phyloP scores from a whole-genome alignment of 306 rosid species.

The Vigna trinervia region DNA sequence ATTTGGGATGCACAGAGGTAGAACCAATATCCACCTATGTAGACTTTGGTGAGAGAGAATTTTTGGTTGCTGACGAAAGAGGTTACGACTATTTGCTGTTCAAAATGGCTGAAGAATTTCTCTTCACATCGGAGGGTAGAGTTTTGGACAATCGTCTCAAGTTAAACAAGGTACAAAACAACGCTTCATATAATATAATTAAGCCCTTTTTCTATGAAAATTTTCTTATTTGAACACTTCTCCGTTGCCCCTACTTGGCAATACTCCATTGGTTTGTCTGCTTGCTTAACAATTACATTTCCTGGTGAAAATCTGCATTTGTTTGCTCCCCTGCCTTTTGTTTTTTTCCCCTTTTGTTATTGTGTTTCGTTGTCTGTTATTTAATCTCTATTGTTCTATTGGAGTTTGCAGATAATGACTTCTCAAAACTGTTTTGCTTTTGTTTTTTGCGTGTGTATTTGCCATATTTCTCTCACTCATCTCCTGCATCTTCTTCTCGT shows the following conservation, averaged over 20 bases:
- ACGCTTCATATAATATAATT: no score
- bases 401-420: constrained; percentile 69
- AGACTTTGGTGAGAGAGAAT: constrained; percentile 88
- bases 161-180: constrained; percentile 75
- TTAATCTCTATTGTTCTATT: constrained; percentile 54
- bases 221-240: background rate
- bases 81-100: constrained; percentile 80
- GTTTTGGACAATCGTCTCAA: constrained; percentile 84
- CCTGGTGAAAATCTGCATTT: constrained; percentile 32
- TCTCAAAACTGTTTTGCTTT: constrained; percentile 49
- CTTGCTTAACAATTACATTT: constrained; percentile 35
- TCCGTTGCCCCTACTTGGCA: constrained; percentile 6
- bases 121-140: constrained; percentile 77
- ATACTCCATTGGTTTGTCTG: constrained; percentile 30
- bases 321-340: constrained; percentile 44
- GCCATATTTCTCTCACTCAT: constrained; percentile 29
- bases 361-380: constrained; percentile 38
- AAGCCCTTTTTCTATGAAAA: background rate
- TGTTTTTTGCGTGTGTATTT: background rate
- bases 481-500: constrained; percentile 4
- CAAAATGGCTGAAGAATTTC: constrained; percentile 85
- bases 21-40: constrained; percentile 89
- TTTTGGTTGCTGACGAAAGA: constrained; percentile 90
- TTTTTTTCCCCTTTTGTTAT: constrained; percentile 26
- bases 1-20: constrained; percentile 66